Evolutionary conservation across 441 rosid genomes (phyloP), one percentile per base, ranked within the genome.

Genomic region (Eruca vesicaria): DNA sequence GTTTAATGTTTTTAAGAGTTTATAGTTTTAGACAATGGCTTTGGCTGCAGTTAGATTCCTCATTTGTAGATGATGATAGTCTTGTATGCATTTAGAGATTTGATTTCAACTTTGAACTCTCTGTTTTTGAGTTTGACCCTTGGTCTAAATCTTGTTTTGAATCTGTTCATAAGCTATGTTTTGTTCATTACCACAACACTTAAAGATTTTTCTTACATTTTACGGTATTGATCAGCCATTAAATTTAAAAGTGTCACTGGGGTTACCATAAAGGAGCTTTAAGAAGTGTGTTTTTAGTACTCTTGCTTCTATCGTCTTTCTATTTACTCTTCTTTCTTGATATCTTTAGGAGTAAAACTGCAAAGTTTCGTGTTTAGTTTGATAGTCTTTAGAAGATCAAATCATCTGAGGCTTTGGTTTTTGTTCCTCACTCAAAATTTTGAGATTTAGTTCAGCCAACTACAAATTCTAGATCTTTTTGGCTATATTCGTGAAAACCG

Each of bases 101-200:
- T 78, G 78, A 79, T 78, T 79, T 69, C 63, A 64, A 32, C 53
- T 68, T 21, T 0, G 81, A 78, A 70, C n/a, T 63, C 28, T 68
- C 38, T 58, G 69, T 66, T 62, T 71, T 23, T 14, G 50, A 72
- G 78, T 68, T 78, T 68, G 71, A 63, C 55, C 29, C 43, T 73
- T 63, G 10, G 82, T 79, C 58, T 68, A 33, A 73, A 33, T 73
- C 71, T 52, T 62, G 69, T 23, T 60, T 21, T 28, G 38, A 66
- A 59, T 66, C 73, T n/a, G n/a, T 66, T 60, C 36, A 28, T 63
- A 19, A 29, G 50, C 61, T 70, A 5, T 29, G 31, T 26, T 5
- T 15, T 53, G 23, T 52, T 28, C 32, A 71, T 65, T 26, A 32
- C n/a, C 63, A 69, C 10, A 20, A 5, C 63, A 23, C 48, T 21